Percentiles rank a stretch among this genome's conserved stretches.
Conservation (phyloP, 2,329 filamentous ascomycete species). For the Cercospora berteroae region DNA sequence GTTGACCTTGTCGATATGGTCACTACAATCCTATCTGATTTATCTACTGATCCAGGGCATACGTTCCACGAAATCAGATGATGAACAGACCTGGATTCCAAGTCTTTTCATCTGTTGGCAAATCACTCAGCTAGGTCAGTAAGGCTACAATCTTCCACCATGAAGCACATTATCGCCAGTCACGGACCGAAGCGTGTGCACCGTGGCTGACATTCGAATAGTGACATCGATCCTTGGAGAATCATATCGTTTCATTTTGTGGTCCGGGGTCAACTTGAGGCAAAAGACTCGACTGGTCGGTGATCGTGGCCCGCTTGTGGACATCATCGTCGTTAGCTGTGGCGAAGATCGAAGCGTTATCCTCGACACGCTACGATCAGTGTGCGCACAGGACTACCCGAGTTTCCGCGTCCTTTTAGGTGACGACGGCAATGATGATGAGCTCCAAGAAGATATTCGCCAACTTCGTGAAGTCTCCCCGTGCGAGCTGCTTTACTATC, state of each 20-base stretch:
- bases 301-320: constrained; percentile 42
- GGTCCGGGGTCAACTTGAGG: background rate
- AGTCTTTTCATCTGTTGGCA: background rate
- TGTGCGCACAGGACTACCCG: constrained; percentile 44
- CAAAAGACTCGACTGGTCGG: background rate
- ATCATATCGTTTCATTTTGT: background rate
- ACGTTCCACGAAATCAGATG: background rate
- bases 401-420: constrained; percentile 41
- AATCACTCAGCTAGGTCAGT: background rate
- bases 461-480: constrained; percentile 39
- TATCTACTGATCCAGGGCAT: background rate
- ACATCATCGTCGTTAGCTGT: constrained; percentile 47
- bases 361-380: constrained; percentile 42
- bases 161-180: background rate
- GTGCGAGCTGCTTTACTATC: constrained; percentile 41
- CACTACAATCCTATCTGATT: background rate
- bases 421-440: constrained; percentile 41
- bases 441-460: constrained; percentile 39
- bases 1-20: background rate
- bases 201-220: background rate
- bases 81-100: background rate
- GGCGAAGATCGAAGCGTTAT: constrained; percentile 46
- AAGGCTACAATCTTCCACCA: background rate
- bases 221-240: background rate
- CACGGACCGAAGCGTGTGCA: background rate